Evolutionary conservation across 1,284 basidiomycete species (phyloP), one percentile per base, ranked within the genome.

Genomic region (Phaffia rhodozyma): DNA sequence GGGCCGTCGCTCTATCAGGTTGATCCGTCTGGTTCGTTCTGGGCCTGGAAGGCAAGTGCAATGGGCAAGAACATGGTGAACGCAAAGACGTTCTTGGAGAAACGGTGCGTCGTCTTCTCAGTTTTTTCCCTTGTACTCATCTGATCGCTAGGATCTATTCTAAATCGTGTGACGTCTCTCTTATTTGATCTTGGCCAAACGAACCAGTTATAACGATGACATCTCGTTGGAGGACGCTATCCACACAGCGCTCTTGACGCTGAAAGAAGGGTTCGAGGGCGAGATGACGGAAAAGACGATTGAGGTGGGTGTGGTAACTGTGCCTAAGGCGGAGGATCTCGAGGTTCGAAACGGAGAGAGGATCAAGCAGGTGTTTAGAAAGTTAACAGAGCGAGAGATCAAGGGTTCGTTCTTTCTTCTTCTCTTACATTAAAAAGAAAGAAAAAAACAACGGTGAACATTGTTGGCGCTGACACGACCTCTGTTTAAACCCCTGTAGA

Each of bases 231-330:
- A 98, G 77, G 96, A 99, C 75, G 96, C 96, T 27, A 98, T 98
- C 71, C 96, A 98, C 77, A 98, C 96, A 9, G 94, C 96, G n/a
- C 83, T 99, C 50, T 79, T 99, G 68, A 99, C 96, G 25, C 80
- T 98, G 68, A 98, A 99, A 78, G 96, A 98, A 78, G 94, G 94
- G 11, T 97, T 97, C 71, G 96, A 99, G 77, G 96, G 96, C 18
- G 89, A 97, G 75, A 97, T 99, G 93, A 97, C 94, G 25, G 94
- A 97, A 78, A 94, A 97, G 80, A 99, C 96, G 47, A 96, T 99
- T 72, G 96, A 99, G 78, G 93, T 99, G 66, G 96, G 96, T 55
- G 86, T 99, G 56, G 84, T 98, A 66, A 91, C 89, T 59, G 87
- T 91, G 21, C 91, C 92, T 5, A 87, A 84, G 27, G 73, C 80